These are phyloP conservation scores for Fusarium sp. DNA, from an alignment of 2,329 filamentous ascomycete species.

Conservation along the genomic window DNA sequence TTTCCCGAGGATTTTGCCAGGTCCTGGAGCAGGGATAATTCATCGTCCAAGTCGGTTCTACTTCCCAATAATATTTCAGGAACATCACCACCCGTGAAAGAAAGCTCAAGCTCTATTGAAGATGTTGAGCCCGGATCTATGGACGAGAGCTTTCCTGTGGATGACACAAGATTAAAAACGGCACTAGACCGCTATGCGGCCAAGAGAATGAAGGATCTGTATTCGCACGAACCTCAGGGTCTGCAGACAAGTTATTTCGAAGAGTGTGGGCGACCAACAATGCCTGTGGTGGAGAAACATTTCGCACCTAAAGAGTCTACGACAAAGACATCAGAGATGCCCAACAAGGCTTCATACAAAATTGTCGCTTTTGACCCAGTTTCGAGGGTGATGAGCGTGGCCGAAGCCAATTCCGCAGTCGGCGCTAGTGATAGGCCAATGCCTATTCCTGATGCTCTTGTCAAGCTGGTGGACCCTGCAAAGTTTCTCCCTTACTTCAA, in stretches of 20 bases:
- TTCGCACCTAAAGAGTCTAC: conserved; percentile 7
- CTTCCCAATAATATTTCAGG: conserved; percentile 31
- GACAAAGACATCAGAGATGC: background rate
- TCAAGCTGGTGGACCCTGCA: conserved; percentile 68
- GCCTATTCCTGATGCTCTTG: conserved; percentile 68
- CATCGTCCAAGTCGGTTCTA: conserved; percentile 39
- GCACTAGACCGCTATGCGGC: conserved; percentile 42
- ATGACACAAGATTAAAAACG: conserved; percentile 41
- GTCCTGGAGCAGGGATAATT: conserved; percentile 52
- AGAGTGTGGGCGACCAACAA: conserved; percentile 51
- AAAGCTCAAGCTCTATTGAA: conserved; percentile 17
- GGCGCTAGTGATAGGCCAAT: conserved; percentile 59
- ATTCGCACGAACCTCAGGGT: conserved; percentile 58
- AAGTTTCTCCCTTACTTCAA: conserved; percentile 73
- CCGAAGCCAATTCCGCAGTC: conserved; percentile 68
- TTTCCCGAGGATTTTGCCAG: conserved; percentile 62
- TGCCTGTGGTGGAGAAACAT: conserved; percentile 51
- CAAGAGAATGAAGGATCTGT: conserved; percentile 46
- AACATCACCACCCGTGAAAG: background rate
- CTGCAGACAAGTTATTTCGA: conserved; percentile 59
- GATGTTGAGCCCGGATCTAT: conserved; percentile 50
- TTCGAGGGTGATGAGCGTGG: conserved; percentile 65
- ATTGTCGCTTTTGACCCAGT: conserved; percentile 72
- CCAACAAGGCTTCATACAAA: conserved; percentile 59
- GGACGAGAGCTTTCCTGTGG: conserved; percentile 53